A percentile compares a stretch with the other conserved stretches of the same genome.
Conservation (phyloP, 257 asterid species). For the Nicotiana undulata region DNA sequence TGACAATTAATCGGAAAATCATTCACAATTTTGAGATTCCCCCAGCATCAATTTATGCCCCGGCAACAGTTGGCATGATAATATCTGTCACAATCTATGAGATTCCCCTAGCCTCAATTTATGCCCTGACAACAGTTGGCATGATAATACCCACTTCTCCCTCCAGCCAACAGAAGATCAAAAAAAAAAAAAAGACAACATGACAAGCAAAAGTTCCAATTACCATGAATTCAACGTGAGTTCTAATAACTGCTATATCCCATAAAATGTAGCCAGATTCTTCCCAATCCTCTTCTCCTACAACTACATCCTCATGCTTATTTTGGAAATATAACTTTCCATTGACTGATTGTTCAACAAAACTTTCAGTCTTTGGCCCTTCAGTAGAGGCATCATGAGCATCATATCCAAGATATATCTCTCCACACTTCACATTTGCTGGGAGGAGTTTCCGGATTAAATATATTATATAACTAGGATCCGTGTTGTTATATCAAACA, state of each 20-base stretch:
- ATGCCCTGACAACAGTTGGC: too few relatives aligned
- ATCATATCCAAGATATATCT: conserved; percentile 21
- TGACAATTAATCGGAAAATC: too few relatives aligned
- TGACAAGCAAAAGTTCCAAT: conserved; percentile 10
- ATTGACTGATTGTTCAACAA: conserved; percentile 23
- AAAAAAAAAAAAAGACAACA: background rate
- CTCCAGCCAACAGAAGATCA: too few relatives aligned
- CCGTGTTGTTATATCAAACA: conserved; percentile 75
- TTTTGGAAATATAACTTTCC: conserved; percentile 12
- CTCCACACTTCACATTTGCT: conserved; percentile 24
- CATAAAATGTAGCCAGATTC: conserved; percentile 88
- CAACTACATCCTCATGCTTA: conserved; percentile 21
- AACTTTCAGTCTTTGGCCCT: conserved; percentile 25
- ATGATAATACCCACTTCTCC: too few relatives aligned
- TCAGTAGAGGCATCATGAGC: conserved; percentile 8
- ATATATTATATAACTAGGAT: conserved; percentile 82
- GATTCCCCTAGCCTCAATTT: too few relatives aligned
- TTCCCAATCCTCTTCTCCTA: conserved; percentile 62
- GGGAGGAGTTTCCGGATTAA: conserved; percentile 88
- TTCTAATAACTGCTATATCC: conserved; percentile 92
- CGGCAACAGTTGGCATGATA: too few relatives aligned
- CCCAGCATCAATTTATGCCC: too few relatives aligned
- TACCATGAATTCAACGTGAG: conserved; percentile 89
- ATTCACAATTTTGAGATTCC: too few relatives aligned
- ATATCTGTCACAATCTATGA: too few relatives aligned